Base-by-base conservation (phyloP, 352 stramenopile species). In the Discostella stelligera region DNA sequence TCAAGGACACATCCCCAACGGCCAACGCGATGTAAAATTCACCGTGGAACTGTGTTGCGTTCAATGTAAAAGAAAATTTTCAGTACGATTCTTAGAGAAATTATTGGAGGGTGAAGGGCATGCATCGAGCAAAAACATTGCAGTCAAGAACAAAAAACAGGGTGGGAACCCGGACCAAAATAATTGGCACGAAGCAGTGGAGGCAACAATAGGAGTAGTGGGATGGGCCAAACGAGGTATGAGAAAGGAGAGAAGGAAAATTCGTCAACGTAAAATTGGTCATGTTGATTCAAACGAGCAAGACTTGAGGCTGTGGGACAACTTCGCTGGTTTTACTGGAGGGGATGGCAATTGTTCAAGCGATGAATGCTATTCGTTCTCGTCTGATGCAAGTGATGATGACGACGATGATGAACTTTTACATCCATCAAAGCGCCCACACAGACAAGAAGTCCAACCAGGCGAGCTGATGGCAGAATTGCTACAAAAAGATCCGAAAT, bases 351-450 rank as follows among this genome's bases (percentile, higher is more conserved):
- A 72, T 54, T 56, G 48, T 23, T 75, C 66, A 54, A 81, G 73
- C 66, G 66, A 81, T 41, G 67, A 69, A 13, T 81, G 73, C 16
- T 81, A 81, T 46, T 73, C 73, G 13, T 69, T 71, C 23, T 76
- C 73, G 16, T 75, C 66, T n/a, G 66, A 71, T 23, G 70, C 68
- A 37, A 27, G 48, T 21, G 39, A 56, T 18, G 68, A 70, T 16
- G 8, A 58, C 4, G 44, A 59, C 21, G 60, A 63, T 48, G 46
- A 37, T 11, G 16, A 49, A 23, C 21, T 52, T 18, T 13, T 14
- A 48, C 30, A 6, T 8, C 53, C 27, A 61, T 27, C 27, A 30
- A 65, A 56, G 37, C 46, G 54, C n/a, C 52, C 69, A 11, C 32
- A 58, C 32, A 32, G 58, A 18, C 20, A 60, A 21, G 39, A 44